Conservation (phyloP, 2,329 filamentous ascomycete genomes). For the Xylaria arbuscula region DNA sequence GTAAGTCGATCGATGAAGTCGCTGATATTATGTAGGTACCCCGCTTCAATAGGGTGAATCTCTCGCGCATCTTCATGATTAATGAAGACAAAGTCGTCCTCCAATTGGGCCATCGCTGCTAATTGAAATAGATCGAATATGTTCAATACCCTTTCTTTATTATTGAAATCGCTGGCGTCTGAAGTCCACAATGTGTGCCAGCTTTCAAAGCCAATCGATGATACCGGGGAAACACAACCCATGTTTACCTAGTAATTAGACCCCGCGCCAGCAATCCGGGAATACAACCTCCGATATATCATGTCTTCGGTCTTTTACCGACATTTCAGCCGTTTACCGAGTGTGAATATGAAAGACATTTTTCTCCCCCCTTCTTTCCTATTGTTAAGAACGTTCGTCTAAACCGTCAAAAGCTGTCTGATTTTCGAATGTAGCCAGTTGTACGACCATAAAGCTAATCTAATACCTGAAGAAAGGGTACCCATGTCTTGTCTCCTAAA, state of each 20-base stretch:
- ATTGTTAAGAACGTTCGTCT: background rate
- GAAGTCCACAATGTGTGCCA: too few relatives aligned
- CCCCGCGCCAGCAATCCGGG: constrained; percentile 24
- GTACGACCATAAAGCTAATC: background rate
- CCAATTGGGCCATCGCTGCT: constrained; percentile 39
- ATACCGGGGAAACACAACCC: background rate
- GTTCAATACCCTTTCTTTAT: background rate
- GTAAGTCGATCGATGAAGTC: constrained; percentile 54
- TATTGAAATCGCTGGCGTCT: too few relatives aligned
- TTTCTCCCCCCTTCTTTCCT: too few relatives aligned
- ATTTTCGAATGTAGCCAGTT: background rate
- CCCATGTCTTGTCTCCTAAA: background rate
- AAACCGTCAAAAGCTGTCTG: background rate
- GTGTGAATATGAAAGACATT: background rate
- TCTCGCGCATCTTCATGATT: constrained; percentile 42
- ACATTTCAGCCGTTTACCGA: background rate
- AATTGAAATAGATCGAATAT: background rate
- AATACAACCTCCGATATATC: constrained; percentile 11
- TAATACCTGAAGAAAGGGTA: background rate
- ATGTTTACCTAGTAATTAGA: constrained; percentile 17
- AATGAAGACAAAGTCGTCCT: constrained; percentile 47
- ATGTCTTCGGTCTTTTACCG: background rate
- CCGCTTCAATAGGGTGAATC: constrained; percentile 31
- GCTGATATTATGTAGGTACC: constrained; percentile 53
- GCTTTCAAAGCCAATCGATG: background rate